Evolutionary conservation across 495 filamentous ascomycete genomes (phyloP).

Genomic region (Xylaria acuta): DNA sequence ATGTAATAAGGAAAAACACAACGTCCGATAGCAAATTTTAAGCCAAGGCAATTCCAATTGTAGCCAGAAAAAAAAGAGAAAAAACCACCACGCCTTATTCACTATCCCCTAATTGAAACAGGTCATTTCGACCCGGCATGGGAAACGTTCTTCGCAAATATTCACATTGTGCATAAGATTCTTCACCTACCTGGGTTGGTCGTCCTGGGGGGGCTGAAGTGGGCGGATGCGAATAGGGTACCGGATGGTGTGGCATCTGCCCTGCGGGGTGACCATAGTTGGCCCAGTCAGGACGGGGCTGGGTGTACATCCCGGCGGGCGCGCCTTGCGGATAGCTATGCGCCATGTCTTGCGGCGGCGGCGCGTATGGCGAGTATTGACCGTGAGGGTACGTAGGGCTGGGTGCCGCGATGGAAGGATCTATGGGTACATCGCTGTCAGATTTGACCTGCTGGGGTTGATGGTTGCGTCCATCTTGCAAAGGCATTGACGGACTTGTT

Average conservation of each 20-base stretch:
- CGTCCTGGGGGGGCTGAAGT: conserved; percentile 61
- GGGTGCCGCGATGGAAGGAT: conserved; percentile 93
- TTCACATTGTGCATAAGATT: conserved; percentile 1
- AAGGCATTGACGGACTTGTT: conserved; percentile 92
- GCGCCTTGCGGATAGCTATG: conserved; percentile 67
- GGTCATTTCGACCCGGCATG: background rate
- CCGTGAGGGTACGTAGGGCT: conserved; percentile 85
- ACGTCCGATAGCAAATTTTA: background rate
- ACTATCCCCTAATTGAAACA: background rate
- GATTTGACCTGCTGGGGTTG: conserved; percentile 78
- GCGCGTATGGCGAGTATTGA: conserved; percentile 80
- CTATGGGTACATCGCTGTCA: conserved; percentile 98
- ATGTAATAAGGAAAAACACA: conserved; percentile 25
- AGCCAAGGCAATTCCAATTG: background rate
- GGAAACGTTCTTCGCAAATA: background rate
- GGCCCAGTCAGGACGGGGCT: conserved; percentile 80
- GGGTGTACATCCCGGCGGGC: conserved; percentile 63
- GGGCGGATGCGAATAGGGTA: conserved; percentile 60
- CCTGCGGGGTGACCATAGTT: conserved; percentile 71
- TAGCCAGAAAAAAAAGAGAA: background rate
- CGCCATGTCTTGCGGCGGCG: conserved; percentile 82
- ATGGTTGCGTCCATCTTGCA: conserved; percentile 75
- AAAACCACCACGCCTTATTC: background rate
- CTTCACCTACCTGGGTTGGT: conserved; percentile 72
- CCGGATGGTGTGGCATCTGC: conserved; percentile 56